phyloP scores from a whole-genome alignment of 83 land plant genomes.

The Picea abies region DNA sequence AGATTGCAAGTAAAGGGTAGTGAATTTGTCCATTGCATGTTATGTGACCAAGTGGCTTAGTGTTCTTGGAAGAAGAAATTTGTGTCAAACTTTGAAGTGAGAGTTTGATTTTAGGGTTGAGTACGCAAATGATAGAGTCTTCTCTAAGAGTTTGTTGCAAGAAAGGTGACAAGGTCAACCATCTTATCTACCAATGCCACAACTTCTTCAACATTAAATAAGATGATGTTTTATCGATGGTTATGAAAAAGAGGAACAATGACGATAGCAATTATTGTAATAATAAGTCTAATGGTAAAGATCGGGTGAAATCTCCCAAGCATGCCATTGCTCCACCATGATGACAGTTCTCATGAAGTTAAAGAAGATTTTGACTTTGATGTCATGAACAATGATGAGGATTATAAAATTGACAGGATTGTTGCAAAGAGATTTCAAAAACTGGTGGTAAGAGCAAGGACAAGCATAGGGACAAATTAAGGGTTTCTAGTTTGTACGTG shows the following conservation, averaged over 20 bases:
- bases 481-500: neutral
- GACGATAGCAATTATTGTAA: slow-evolving; percentile 13
- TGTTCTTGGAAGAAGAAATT: too few species aligned
- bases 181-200: slow-evolving; percentile 80
- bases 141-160: slow-evolving; percentile 31
- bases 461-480: neutral
- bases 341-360: neutral
- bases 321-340: neutral
- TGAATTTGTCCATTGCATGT: too few species aligned
- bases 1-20: too few species aligned
- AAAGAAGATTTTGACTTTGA: slow-evolving; percentile 51
- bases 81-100: too few species aligned
- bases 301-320: slow-evolving; percentile 4
- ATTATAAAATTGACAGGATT: slow-evolving; percentile 85
- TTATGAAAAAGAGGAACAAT: slow-evolving; percentile 27
- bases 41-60: too few species aligned
- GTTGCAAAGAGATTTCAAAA: slow-evolving; percentile 54
- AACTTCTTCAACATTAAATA: slow-evolving; percentile 81
- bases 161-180: slow-evolving; percentile 87
- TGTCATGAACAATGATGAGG: slow-evolving; percentile 77
- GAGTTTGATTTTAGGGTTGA: too few species aligned
- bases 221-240: slow-evolving; percentile 37
- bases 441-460: slow-evolving; percentile 16
- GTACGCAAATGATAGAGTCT: too few species aligned
- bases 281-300: slow-evolving; percentile 24